Evolutionary conservation across 805 yeast species (phyloP), one percentile per base, ranked within the genome.

Genomic region (Yarrowia yakushimensis): DNA sequence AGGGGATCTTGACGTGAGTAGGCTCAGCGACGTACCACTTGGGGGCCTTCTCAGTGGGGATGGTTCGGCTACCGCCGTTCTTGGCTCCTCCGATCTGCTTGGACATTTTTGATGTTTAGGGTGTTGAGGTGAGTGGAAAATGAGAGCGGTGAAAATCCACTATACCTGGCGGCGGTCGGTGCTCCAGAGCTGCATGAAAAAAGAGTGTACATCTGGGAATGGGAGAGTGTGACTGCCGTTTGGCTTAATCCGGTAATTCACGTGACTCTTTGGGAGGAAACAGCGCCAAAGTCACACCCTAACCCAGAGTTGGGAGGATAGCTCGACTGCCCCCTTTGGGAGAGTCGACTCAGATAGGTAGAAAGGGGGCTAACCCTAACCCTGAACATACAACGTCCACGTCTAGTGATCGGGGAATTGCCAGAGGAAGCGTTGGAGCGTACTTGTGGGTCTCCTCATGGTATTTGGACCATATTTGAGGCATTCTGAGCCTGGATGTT

Each of bases 11-110:
- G 73, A 84, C 87, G 81, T 86, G 89, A 12, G 43, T 28, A 61
- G 74, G 73, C 84, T 89, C 93, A 77, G 96, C 86, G 79, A 89
- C 90, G 85, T 88, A 91, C 96, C 96, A 89, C 71, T 74, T 74
- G 66, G 73, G 73, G 64, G 94, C 93, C 83, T 81, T 55, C 36
- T 55, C 61, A 39, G 61, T 67, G 52, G 78, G 71, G 64, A 73
- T 62, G 63, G 66, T 66, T 66, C 76, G 73, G 65, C 66, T 65
- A 62, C 71, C 72, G 62, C 76, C 76, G 73, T 73, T 74, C 70
- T 68, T 72, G 66, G 76, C 73, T 55, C 61, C 61, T 39, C 61
- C 61, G 48, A 55, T 55, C 61, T 55, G 61, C 48, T 55, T 55
- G 39, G 61, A 39, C 59, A 52, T 52, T 52, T 48, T 36, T 34